These are phyloP conservation scores for Neonectria hederae DNA, from an alignment of 2,329 filamentous ascomycete genomes.

Conservation along the genomic window DNA sequence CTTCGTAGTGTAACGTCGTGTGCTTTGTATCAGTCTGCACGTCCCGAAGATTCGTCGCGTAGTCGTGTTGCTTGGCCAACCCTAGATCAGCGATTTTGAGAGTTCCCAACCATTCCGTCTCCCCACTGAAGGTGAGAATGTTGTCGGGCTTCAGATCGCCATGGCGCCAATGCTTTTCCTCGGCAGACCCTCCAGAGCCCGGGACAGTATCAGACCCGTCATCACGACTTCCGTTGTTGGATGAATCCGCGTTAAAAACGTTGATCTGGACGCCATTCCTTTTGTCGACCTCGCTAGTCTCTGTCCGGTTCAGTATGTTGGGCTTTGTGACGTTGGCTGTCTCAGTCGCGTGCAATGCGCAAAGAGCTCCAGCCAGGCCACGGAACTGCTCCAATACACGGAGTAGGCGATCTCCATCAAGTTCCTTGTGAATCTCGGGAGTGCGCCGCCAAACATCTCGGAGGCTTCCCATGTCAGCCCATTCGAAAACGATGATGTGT, in stretches of 20 bases:
- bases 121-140: slow-evolving; percentile 24
- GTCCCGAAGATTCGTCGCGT: slow-evolving; percentile 6
- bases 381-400: slow-evolving; percentile 22
- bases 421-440: neutral
- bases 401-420: slow-evolving; percentile 9
- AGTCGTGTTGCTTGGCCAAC: slow-evolving; percentile 24
- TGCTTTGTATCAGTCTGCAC: slow-evolving; percentile 19
- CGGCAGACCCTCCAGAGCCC: neutral
- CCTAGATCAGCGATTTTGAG: slow-evolving; percentile 30
- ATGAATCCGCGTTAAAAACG: neutral
- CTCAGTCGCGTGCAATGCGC: slow-evolving; percentile 11
- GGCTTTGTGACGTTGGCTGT: neutral
- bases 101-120: slow-evolving; percentile 12
- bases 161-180: slow-evolving; percentile 22
- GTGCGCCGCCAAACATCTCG: slow-evolving; percentile 22
- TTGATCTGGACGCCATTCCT: neutral
- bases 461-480: slow-evolving; percentile 27
- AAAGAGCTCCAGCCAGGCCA: slow-evolving; percentile 25
- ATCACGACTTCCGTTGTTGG: neutral
- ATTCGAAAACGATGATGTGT: slow-evolving; percentile 28
- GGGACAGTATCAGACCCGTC: neutral
- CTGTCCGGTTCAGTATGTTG: neutral
- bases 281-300: neutral
- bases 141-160: slow-evolving; percentile 32
- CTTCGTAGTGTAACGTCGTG: slow-evolving; percentile 27